phyloP scores from a whole-genome alignment of 176 grass and related monocot genomes.

The Typha latifolia region DNA sequence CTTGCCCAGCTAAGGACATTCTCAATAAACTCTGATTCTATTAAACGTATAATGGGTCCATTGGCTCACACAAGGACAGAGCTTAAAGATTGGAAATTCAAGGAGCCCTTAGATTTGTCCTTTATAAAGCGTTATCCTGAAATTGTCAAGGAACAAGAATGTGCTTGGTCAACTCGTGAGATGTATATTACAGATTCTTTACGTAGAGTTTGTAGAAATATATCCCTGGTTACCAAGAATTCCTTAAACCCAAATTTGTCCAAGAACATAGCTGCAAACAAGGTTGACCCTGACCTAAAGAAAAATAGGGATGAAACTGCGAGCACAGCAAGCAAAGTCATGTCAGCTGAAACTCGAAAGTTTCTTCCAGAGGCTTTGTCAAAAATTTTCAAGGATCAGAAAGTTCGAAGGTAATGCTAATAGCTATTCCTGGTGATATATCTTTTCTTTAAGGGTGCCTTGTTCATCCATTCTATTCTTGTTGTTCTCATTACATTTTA shows the following conservation, averaged over 20 bases:
- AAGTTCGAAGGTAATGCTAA: constrained; percentile 49
- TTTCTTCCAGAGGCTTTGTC: constrained; percentile 25
- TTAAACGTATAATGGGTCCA: constrained; percentile 21
- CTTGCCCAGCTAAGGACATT: constrained; percentile 3
- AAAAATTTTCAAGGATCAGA: constrained; percentile 38
- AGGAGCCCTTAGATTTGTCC: constrained; percentile 32
- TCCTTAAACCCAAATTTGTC: constrained; percentile 8
- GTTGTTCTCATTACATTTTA: background rate
- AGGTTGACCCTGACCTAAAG: constrained; percentile 19
- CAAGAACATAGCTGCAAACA: background rate
- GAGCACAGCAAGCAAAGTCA: constrained; percentile 16
- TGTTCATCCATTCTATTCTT: background rate
- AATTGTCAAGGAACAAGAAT: constrained; percentile 46
- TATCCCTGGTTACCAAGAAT: constrained; percentile 25
- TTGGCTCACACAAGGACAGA: constrained; percentile 34
- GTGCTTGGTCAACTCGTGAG: constrained; percentile 35
- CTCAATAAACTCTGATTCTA: background rate
- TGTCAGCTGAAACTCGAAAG: constrained; percentile 23
- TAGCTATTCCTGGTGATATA: background rate
- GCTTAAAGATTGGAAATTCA: constrained; percentile 51
- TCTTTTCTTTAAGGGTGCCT: background rate
- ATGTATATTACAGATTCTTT: constrained; percentile 5
- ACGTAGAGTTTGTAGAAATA: background rate
- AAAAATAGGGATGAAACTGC: constrained; percentile 21
- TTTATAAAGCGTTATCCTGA: constrained; percentile 46